These are phyloP conservation scores for Microcos paniculata DNA, from an alignment of 345 rosid species.

Conservation along the genomic window DNA sequence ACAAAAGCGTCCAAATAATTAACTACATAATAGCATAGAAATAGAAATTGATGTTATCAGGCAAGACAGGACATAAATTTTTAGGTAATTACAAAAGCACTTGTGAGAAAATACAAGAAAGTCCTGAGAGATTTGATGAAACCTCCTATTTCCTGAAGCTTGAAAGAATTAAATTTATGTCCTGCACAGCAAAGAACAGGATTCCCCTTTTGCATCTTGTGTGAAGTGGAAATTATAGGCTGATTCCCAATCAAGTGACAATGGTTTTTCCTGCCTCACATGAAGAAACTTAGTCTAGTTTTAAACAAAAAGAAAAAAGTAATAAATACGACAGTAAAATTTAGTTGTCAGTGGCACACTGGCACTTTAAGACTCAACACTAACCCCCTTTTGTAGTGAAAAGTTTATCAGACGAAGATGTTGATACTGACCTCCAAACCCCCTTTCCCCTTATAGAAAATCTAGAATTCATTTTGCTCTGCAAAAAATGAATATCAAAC, in stretches of 20 bases:
- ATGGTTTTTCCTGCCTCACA: constrained; percentile 49
- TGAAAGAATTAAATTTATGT: no score
- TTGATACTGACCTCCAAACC: background rate
- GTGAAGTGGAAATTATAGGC: constrained; percentile 25
- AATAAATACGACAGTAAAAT: background rate
- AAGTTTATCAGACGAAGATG: constrained; percentile 3
- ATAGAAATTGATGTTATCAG: no score
- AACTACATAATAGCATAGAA: no score
- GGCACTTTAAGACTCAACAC: background rate
- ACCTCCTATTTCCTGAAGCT: no score
- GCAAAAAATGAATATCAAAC: background rate
- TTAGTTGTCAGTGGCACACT: background rate
- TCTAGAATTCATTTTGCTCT: background rate
- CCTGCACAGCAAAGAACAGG: no score
- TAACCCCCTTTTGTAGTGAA: no score
- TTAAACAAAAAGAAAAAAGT: constrained; percentile 9
- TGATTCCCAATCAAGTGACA: constrained; percentile 53
- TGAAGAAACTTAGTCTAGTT: constrained; percentile 20
- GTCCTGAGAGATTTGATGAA: no score
- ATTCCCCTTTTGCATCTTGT: constrained; percentile 17
- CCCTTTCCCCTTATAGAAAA: background rate
- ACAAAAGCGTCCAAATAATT: no score
- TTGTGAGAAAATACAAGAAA: no score
- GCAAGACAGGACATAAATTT: no score
- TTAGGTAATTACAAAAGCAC: no score